Base-by-base conservation (phyloP, 2,329 filamentous ascomycete species). In the Aspergillus viridinutans region DNA sequence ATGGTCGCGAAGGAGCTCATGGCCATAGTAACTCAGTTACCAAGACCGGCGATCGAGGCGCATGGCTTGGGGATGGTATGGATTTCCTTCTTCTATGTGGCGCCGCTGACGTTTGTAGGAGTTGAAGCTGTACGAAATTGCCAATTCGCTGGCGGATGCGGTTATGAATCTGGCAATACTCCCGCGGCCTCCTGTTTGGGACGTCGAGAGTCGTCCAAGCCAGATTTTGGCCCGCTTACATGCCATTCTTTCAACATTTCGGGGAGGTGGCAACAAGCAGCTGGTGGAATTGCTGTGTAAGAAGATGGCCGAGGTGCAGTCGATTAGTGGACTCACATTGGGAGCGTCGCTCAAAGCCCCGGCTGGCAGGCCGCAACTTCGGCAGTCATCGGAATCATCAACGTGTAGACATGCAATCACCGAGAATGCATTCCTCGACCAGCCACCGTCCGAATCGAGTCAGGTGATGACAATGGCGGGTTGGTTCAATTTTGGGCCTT, bases 1-100 rank as follows among this genome's bases (percentile, higher is more conserved):
- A 68, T 74, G 17, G 79, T 81, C 47, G 78, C 78, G 3, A 72
- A 72, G 14, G 77, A 81, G 50, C 79, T 82, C 25, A 61, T 82
- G 20, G 67, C 69, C 4, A 67, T 77, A 3, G 75, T 81, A 5
- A 73, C 74, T 1, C 69, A 74, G 3, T 67, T 82, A 3, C 80
- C 80, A 0, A 73, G 71, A 51, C 69, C 77, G 0, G 80, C 79
- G 0, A 71, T 82, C 3, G 78, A 82, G 57, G 78, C 79, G 0
- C 80, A 82, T 54, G 80, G 80, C 0, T 75, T 79, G 4, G 76
- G 76, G 0, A 75, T 82, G 60, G 62, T 64, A 53, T 32, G 58
- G 3, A 29, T 17, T 20, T 10, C 17, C 23, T 8, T 12, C 12
- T 9, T n/a, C 50, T 7, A 52, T 29, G 21, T 14, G 17, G 8